Evolutionary conservation across 306 rosid genomes (phyloP).

Genomic region (Delonix regia): DNA sequence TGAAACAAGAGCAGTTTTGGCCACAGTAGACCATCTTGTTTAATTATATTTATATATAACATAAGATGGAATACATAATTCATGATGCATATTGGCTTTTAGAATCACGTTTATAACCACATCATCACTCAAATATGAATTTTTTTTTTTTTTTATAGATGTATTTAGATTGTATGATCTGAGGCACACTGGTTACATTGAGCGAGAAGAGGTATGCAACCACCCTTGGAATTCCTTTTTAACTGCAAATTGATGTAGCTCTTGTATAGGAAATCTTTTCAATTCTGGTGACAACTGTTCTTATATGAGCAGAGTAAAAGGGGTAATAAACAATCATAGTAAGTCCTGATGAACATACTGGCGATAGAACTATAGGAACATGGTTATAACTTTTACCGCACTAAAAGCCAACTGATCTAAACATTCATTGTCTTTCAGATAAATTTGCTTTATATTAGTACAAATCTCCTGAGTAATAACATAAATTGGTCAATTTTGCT

Average conservation of each 20-base stretch:
- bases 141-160: slow-evolving; percentile 37
- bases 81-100: neutral
- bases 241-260: neutral
- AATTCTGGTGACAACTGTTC: neutral
- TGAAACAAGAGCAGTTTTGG: neutral
- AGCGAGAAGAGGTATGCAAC: slow-evolving; percentile 36
- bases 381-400: neutral
- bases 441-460: neutral
- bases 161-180: slow-evolving; percentile 40
- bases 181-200: slow-evolving; percentile 39
- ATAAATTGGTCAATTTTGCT: neutral
- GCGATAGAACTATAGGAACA: slow-evolving; percentile 2
- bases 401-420: neutral
- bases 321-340: neutral
- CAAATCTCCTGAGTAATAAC: neutral
- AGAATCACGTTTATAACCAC: neutral
- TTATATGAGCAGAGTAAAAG: neutral
- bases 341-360: neutral
- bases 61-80: neutral
- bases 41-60: neutral
- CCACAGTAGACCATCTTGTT: slow-evolving; percentile 4
- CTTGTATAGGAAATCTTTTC: slow-evolving; percentile 1
- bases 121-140: neutral
- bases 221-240: neutral
- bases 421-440: neutral